Base-by-base conservation (phyloP, 23 red algal genomes). In the Agarophyton chilense region DNA sequence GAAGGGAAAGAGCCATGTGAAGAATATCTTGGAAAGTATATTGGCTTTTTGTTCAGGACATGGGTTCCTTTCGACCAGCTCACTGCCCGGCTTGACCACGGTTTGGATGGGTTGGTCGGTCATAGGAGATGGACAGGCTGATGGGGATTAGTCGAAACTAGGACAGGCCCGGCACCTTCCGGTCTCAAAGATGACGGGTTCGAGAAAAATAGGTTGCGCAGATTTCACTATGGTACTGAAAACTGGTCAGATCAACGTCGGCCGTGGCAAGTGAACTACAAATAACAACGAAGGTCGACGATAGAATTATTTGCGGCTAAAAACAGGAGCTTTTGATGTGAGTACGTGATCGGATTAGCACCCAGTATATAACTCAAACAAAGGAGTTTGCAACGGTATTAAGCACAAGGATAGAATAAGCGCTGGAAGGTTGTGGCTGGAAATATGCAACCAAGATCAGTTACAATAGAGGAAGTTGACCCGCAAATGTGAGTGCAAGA, bases 1-100 rank as follows among this genome's bases (percentile, higher is more conserved):
- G n/a, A 98, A 79, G 13, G 85, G 82, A 11, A 89, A 74, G 50
- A 97, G 66, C 94, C 94, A 96, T 41, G 53, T 44, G 51, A 86
- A 77, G 13, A 94, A 62, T 11, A 94, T 10, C 26, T 72, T 81
- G 57, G 81, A 87, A 38, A 84, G 38, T 2, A 72, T 8, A 53
- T 67, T 89, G 19, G 85, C 85, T 26, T 38, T 61, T 1, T 25
- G 53, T 63, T 89, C 85, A 19, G 85, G 85, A 62, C 85, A 89
- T 35, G 53, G 55, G 7, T 38, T 43, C 40, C 85, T 34, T 33
- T 60, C 73, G 18, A 68, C 11, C 12, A 70, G 6, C 21, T 68
- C 61, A 22, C 22, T 70, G 39, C 33, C 57, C 29, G 80, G 80
- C 36, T 84, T 80, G 76, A 80, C 33, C 35, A 61, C 76, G 49